phyloP scores from a whole-genome alignment of 495 filamentous ascomycete genomes.

The Parathielavia appendiculata region DNA sequence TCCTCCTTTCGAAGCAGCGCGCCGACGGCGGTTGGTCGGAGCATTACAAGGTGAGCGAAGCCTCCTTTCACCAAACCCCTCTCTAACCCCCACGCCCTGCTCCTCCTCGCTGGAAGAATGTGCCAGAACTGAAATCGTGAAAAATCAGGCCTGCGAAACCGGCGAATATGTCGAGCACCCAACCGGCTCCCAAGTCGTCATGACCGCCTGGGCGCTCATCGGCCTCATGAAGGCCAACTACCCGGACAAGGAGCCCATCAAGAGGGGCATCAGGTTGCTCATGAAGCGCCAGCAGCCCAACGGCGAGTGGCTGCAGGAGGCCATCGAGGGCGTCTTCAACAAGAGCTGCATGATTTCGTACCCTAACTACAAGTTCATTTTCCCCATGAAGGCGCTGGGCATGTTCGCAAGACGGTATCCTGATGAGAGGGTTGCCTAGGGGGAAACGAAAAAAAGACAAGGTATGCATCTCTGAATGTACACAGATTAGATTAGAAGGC shows the following conservation, averaged over 20 bases:
- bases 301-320: slow-evolving; percentile 93
- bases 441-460: background rate
- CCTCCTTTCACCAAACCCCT: background rate
- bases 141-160: slow-evolving; percentile 50
- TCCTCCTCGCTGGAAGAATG: background rate
- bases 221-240: slow-evolving; percentile 79
- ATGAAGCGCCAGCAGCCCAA: slow-evolving; percentile 80
- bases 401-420: slow-evolving; percentile 77
- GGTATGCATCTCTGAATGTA: too few species aligned
- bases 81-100: too few species aligned
- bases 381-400: slow-evolving; percentile 88
- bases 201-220: slow-evolving; percentile 88
- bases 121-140: background rate
- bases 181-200: slow-evolving; percentile 73
- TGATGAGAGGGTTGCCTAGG: slow-evolving; percentile 48
- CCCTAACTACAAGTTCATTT: slow-evolving; percentile 97
- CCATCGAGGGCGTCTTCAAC: slow-evolving; percentile 97
- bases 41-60: slow-evolving; percentile 66
- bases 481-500: too few species aligned
- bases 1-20: slow-evolving; percentile 75
- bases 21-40: slow-evolving; percentile 96
- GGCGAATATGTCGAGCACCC: slow-evolving; percentile 47
- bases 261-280: slow-evolving; percentile 70
- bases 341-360: slow-evolving; percentile 99
- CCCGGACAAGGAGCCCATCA: slow-evolving; percentile 67